Evolutionary conservation across 2,329 filamentous ascomycete species (phyloP).

Genomic region (Microdochium paspali): DNA sequence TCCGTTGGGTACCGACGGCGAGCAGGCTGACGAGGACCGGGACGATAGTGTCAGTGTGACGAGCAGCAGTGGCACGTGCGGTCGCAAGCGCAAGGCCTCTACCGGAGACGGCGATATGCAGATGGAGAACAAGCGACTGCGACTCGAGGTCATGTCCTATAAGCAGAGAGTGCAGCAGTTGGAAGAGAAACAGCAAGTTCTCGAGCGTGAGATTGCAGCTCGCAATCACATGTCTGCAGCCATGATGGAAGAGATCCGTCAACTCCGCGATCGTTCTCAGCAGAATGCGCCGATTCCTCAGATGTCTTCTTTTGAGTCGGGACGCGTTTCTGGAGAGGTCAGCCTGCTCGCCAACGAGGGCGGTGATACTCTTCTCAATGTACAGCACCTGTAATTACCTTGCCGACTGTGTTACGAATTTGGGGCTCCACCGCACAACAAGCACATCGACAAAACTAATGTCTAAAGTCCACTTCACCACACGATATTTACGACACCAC

Average conservation of each 20-base stretch:
- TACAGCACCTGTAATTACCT: not conserved
- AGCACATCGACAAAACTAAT: not conserved
- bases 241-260: constrained; percentile 39
- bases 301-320: not conserved
- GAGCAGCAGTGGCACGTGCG: constrained; percentile 17
- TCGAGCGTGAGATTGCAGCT: constrained; percentile 1
- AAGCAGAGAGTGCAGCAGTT: constrained; percentile 44
- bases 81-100: constrained; percentile 33
- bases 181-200: constrained; percentile 31
- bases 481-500: not conserved
- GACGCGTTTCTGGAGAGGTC: not conserved
- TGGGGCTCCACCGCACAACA: not conserved
- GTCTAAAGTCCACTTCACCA: not conserved
- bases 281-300: not conserved
- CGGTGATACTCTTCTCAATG: not conserved
- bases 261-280: constrained; percentile 16
- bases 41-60: constrained; percentile 24
- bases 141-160: constrained; percentile 42
- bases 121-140: constrained; percentile 57
- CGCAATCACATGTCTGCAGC: constrained; percentile 16
- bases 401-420: not conserved
- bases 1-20: constrained; percentile 12
- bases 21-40: constrained; percentile 27
- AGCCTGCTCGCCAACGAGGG: not conserved
- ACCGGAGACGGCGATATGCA: constrained; percentile 43